phyloP scores from a whole-genome alignment of 495 filamentous ascomycete species.

The Neohortaea acidophila region DNA sequence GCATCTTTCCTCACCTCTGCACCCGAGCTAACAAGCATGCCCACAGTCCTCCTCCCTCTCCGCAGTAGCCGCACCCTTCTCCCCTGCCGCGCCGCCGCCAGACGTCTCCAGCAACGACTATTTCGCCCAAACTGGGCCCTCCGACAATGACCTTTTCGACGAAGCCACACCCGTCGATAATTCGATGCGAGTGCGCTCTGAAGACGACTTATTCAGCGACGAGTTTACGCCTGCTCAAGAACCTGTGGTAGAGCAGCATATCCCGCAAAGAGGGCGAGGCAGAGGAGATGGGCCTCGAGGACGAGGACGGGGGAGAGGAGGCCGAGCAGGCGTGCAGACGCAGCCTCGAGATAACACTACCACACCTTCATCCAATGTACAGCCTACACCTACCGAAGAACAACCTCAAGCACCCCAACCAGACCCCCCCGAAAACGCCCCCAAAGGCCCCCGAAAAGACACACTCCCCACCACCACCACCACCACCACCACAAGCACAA shows the following conservation, averaged over 20 bases:
- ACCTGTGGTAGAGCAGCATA: slow-evolving; percentile 20
- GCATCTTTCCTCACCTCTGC: slow-evolving; percentile 2
- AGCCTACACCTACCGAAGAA: too few relatives aligned
- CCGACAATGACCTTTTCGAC: slow-evolving; percentile 13
- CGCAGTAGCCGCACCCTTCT: slow-evolving; percentile 7
- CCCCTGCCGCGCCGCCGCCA: slow-evolving; percentile 3
- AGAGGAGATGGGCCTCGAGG: slow-evolving; percentile 3
- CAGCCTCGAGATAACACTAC: too few relatives aligned
- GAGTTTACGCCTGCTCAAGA: slow-evolving; percentile 49
- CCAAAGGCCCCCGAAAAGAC: slow-evolving; percentile 9
- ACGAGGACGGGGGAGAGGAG: slow-evolving; percentile 20
- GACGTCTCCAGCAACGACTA: slow-evolving; percentile 8
- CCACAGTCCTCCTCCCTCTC: slow-evolving; percentile 6
- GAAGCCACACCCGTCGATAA: slow-evolving; percentile 13
- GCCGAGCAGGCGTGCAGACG: background rate
- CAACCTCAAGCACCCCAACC: slow-evolving; percentile 1
- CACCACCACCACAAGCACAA: too few relatives aligned
- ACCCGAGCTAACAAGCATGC: background rate
- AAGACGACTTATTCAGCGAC: slow-evolving; percentile 57
- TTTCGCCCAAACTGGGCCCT: slow-evolving; percentile 16
- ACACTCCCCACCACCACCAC: too few relatives aligned
- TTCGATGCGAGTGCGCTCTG: slow-evolving; percentile 40
- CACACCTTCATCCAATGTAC: too few relatives aligned
- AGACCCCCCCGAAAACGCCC: slow-evolving; percentile 10
- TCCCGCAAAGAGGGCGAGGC: background rate